Conservation (phyloP, 805 yeast genomes). For the Candida yuanshanica region DNA sequence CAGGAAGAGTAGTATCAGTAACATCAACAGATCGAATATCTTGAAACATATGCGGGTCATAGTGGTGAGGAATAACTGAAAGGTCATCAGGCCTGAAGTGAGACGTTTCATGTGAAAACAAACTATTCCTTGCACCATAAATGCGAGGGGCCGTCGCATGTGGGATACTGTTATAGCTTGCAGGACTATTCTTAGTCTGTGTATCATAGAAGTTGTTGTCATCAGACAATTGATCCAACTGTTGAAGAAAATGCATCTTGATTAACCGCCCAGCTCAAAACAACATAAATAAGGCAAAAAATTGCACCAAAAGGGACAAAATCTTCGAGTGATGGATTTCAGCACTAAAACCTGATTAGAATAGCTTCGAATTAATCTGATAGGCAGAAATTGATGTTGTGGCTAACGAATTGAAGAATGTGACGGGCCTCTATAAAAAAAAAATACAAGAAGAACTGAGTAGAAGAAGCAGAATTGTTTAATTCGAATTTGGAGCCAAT, state of each 20-base stretch:
- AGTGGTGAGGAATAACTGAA: too few relatives aligned
- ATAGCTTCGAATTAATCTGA: too few relatives aligned
- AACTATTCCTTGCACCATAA: neutral
- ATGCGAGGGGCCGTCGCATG: neutral
- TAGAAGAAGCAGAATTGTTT: too few relatives aligned
- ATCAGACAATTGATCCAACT: constrained; percentile 10
- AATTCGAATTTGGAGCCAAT: too few relatives aligned
- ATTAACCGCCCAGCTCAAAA: neutral
- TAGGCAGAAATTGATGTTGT: neutral
- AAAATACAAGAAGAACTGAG: neutral
- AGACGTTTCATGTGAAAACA: neutral
- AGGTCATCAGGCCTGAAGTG: neutral
- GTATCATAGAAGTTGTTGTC: constrained; percentile 5
- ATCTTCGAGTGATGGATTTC: neutral
- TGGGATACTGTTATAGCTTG: neutral
- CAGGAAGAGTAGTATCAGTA: neutral
- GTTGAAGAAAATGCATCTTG: constrained; percentile 10
- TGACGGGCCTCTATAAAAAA: too few relatives aligned
- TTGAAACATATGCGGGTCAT: constrained; percentile 1
- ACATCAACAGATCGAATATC: constrained; percentile 7
- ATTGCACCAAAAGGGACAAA: neutral
- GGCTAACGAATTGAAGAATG: neutral
- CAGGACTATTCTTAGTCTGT: neutral
- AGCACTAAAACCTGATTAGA: too few relatives aligned
- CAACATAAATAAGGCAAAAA: neutral